phyloP scores from a whole-genome alignment of 768 basidiomycete genomes.

The Tylopilus subfusipes region DNA sequence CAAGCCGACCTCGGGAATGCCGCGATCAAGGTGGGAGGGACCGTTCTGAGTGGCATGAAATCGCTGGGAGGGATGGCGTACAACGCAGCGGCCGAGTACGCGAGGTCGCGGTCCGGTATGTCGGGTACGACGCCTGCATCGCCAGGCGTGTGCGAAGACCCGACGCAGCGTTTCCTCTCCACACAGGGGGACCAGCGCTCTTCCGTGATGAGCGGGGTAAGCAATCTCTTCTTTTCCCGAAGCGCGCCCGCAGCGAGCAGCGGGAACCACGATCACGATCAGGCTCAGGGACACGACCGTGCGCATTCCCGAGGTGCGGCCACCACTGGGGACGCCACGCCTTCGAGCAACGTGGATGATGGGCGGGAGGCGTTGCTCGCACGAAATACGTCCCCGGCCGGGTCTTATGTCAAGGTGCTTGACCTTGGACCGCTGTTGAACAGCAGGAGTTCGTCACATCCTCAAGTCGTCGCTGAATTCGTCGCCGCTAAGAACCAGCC shows the following conservation, averaged over 20 bases:
- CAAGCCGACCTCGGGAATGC: conserved; percentile 54
- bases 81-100: conserved; percentile 43
- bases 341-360: conserved; percentile 13
- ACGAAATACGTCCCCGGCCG: conserved; percentile 23
- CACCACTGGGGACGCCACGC: conserved; percentile 8
- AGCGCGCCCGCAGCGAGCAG: conserved; percentile 35
- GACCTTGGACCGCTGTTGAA: conserved; percentile 45
- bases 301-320: conserved; percentile 14
- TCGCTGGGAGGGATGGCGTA: conserved; percentile 43
- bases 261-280: conserved; percentile 16
- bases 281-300: conserved; percentile 1
- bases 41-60: conserved; percentile 61
- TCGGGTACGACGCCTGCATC: conserved; percentile 6
- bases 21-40: conserved; percentile 55
- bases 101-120: conserved; percentile 30
- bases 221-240: conserved; percentile 52
- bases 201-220: conserved; percentile 27
- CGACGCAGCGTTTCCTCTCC: conserved; percentile 16
- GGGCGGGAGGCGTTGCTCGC: conserved; percentile 2
- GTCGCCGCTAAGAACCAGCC: conserved; percentile 45
- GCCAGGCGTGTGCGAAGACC: conserved; percentile 1
- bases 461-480: conserved; percentile 45
- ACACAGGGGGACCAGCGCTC: conserved; percentile 22
- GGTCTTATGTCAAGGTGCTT: conserved; percentile 52
- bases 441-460: conserved; percentile 16